phyloP scores from a whole-genome alignment of 352 stramenopile genomes.

The Pythium plurisporium region DNA sequence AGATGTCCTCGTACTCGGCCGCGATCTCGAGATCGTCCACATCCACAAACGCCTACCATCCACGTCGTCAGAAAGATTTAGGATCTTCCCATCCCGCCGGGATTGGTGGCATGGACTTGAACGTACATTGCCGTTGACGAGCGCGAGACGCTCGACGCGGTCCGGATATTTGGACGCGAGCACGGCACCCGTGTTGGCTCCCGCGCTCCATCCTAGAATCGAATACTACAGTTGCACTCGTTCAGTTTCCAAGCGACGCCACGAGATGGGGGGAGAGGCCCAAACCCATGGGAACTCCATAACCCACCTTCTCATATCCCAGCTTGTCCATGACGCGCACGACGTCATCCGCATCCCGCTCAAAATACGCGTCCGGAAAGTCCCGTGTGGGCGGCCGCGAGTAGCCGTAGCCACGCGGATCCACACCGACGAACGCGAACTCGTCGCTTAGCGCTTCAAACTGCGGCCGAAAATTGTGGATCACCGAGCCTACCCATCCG shows the following conservation, averaged over 20 bases:
- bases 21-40: constrained; percentile 67
- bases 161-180: constrained; percentile 65
- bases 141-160: constrained; percentile 60
- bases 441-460: constrained; percentile 40
- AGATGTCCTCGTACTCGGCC: constrained; percentile 41
- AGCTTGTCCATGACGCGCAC: constrained; percentile 52
- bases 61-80: neutral
- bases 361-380: constrained; percentile 51
- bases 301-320: constrained; percentile 43
- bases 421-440: constrained; percentile 65
- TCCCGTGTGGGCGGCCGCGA: constrained; percentile 41
- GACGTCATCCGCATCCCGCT: constrained; percentile 71
- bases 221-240: constrained; percentile 36
- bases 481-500: constrained; percentile 32
- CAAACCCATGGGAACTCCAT: no score
- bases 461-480: constrained; percentile 58
- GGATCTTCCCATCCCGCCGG: neutral
- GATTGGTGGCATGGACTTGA: neutral
- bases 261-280: no score
- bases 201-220: constrained; percentile 70
- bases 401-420: constrained; percentile 52
- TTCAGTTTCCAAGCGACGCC: no score
- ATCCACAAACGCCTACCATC: constrained; percentile 59
- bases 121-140: constrained; percentile 78
- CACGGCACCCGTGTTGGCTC: constrained; percentile 68